Base-by-base conservation (phyloP, 2,329 filamentous ascomycete species). In the Beauveria caledonica region DNA sequence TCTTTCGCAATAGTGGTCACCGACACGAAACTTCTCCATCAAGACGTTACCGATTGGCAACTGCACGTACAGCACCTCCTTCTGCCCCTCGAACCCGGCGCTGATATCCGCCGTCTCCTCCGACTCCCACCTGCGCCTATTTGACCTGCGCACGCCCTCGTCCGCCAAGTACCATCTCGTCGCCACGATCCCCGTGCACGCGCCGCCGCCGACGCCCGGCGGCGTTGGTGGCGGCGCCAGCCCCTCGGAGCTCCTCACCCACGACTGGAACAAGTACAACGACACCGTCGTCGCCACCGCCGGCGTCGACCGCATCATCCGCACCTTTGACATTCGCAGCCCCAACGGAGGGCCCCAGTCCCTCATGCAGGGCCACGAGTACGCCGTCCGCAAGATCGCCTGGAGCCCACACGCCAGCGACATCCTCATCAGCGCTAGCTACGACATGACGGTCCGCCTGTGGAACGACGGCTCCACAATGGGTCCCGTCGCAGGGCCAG, bases 191-290 rank as follows among this genome's bases (percentile, higher is more conserved):
- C 90, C 92, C 1, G 92, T 96, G 50, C 92, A 97, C 73, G 84
- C 84, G 3, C 80, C 17, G 74, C 78, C 11, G 75, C 66, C 13
- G 67, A 69, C 29, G 17, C 45, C 69, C 66, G 57, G 66, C 64
- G 29, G 70, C 65, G 62, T 72, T 69, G 54, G 76, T 74, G 46
- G 45, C 33, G 70, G 59, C 29, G 70, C 75, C 39, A 74, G 72
- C 36, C 78, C 85, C 0, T 81, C 85, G 10, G 94, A 99, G 77
- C 85, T 90, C 42, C 82, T 99, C 36, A 96, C 92, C 0, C 94
- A 97, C 74, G 94, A 99, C 74, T 99, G 94, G 94, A 99, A 99
- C 77, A 99, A 99, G 75, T 99, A 99, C 76, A 84, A 89, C 44
- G 86, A 92, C 65, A 88, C 86, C 0, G 80, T 97, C 27, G 78